These are phyloP conservation scores for Ophiocordyceps robertsii DNA, from an alignment of 2,329 filamentous ascomycete genomes.

Conservation along the genomic window DNA sequence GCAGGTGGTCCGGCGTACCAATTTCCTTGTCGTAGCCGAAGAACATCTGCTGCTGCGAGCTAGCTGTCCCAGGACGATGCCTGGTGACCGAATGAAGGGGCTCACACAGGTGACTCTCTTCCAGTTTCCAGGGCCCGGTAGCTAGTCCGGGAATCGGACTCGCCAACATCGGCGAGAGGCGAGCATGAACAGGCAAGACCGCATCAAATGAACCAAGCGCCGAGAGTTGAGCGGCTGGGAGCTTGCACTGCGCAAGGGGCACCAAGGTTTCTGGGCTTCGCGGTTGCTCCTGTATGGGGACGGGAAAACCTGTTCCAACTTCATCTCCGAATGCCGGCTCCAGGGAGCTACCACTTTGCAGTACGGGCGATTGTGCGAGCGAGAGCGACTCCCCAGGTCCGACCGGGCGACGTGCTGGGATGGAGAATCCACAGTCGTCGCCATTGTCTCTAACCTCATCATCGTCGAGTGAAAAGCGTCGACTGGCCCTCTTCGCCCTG, in stretches of 20 bases:
- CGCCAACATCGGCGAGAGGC: slow-evolving; percentile 7
- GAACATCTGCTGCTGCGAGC: slow-evolving; percentile 15
- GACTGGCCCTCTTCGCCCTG: slow-evolving; percentile 19
- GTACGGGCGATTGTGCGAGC: background rate
- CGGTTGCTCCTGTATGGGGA: no score
- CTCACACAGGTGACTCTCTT: slow-evolving; percentile 40
- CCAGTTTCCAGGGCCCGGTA: slow-evolving; percentile 37
- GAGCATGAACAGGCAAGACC: background rate
- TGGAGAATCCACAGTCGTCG: background rate
- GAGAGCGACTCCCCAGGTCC: background rate
- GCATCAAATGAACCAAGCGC: background rate
- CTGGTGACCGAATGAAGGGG: slow-evolving; percentile 26
- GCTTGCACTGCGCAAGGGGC: no score
- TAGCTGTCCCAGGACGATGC: slow-evolving; percentile 18
- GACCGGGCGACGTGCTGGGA: background rate
- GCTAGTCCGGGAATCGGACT: slow-evolving; percentile 28
- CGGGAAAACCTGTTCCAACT: no score
- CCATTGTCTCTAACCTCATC: slow-evolving; percentile 12
- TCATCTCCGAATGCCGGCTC: background rate
- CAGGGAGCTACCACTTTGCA: background rate
- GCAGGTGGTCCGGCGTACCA: slow-evolving; percentile 14
- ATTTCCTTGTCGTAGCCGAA: slow-evolving; percentile 40
- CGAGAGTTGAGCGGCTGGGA: background rate
- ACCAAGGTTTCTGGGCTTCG: no score
- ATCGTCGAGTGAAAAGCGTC: slow-evolving; percentile 17